phyloP scores from a whole-genome alignment of 2,329 filamentous ascomycete species.

The Raffaelea deltoideospora region DNA sequence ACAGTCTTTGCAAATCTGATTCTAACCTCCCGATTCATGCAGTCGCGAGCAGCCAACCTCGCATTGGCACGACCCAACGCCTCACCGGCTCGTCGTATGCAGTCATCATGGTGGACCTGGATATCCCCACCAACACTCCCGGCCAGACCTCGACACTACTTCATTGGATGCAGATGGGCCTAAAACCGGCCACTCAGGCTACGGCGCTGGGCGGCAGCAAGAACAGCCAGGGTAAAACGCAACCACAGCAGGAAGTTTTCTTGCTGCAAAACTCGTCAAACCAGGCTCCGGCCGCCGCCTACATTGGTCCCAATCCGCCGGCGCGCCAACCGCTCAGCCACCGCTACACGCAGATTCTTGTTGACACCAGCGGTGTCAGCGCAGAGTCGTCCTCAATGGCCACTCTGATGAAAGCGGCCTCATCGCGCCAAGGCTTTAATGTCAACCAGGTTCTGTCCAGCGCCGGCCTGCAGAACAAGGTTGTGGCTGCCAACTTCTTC shows the following conservation, averaged over 20 bases:
- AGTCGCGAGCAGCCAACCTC: constrained; percentile 5
- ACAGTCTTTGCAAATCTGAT: constrained; percentile 3
- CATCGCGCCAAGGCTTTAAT: constrained; percentile 18
- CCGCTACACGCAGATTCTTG: constrained; percentile 23
- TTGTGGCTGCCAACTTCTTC: constrained; percentile 23
- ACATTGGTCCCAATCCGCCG: constrained; percentile 23
- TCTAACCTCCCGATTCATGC: neutral
- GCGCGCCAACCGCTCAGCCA: constrained; percentile 22
- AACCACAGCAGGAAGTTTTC: constrained; percentile 13
- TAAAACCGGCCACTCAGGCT: constrained; percentile 15
- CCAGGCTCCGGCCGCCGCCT: constrained; percentile 14
- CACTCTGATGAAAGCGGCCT: constrained; percentile 15
- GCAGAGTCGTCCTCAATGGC: constrained; percentile 9
- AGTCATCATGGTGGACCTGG: constrained; percentile 28
- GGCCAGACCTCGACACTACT: constrained; percentile 21
- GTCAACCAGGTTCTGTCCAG: constrained; percentile 14
- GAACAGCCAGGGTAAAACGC: neutral
- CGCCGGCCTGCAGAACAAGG: constrained; percentile 16
- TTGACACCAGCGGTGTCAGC: constrained; percentile 19
- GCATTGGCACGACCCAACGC: constrained; percentile 15
- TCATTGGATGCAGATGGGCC: constrained; percentile 27
- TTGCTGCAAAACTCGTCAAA: constrained; percentile 17
- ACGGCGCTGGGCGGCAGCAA: constrained; percentile 11
- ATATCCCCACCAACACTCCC: constrained; percentile 27
- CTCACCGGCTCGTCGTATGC: constrained; percentile 25